A percentile compares a stretch with the other conserved stretches of the same genome.
Evolutionary conservation across 2,329 filamentous ascomycete species (phyloP).

Genomic region (Trichophaea hybrida): DNA sequence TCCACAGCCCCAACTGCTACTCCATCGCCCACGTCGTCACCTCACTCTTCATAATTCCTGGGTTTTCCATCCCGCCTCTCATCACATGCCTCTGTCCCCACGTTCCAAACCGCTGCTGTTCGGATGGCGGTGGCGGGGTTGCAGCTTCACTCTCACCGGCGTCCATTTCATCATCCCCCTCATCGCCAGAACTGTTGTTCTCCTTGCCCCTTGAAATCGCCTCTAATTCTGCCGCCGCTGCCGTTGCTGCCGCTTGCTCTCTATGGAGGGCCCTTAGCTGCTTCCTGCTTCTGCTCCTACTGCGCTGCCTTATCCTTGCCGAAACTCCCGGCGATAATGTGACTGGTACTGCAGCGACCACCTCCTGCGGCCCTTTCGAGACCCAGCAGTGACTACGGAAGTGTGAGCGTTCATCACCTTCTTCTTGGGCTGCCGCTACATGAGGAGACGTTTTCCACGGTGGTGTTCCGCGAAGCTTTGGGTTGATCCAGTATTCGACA

Average conservation of each 20-base stretch:
- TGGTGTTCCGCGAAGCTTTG: slow-evolving; percentile 40
- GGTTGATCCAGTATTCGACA: slow-evolving; percentile 45
- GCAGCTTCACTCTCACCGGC: not conserved
- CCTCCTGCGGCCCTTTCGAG: slow-evolving; percentile 30
- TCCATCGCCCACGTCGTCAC: not conserved
- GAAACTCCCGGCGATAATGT: not conserved
- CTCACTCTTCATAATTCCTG: not conserved
- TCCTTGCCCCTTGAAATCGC: slow-evolving; percentile 10
- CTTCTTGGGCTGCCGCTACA: not conserved
- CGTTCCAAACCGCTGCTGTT: not conserved
- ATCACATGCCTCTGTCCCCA: not conserved
- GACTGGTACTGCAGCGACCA: slow-evolving; percentile 4
- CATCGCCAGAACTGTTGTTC: slow-evolving; percentile 19
- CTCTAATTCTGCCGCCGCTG: slow-evolving; percentile 8
- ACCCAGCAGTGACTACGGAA: slow-evolving; percentile 43
- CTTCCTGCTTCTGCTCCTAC: not conserved
- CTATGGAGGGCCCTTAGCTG: not conserved
- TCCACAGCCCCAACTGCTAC: not conserved
- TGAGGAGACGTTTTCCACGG: slow-evolving; percentile 35
- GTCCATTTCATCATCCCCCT: slow-evolving; percentile 25
- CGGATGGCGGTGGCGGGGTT: not conserved
- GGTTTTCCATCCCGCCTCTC: not conserved
- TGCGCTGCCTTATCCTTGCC: not conserved
- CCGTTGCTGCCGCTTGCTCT: not conserved
- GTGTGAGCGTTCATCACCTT: slow-evolving; percentile 34